Evolutionary conservation across 164 flowering plant genomes (phyloP), one percentile per base, ranked within the genome.

Genomic region (Vitis amurensis): DNA sequence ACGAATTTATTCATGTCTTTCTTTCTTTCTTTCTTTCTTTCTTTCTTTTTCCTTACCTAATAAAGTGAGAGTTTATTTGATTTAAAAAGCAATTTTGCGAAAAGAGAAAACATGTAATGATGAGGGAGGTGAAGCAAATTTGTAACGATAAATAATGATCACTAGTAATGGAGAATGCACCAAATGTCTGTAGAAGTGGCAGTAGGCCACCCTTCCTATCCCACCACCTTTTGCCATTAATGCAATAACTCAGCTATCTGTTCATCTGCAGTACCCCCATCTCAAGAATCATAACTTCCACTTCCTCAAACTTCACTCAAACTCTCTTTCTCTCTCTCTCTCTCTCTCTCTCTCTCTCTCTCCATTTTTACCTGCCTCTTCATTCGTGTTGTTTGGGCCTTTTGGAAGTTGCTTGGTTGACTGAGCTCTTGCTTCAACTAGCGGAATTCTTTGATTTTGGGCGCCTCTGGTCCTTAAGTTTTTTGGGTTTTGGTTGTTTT

Each of bases 131-230:
- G 44, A 37, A 37, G 44, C 44, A 37, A 37, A 37, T 3, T 37
- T 37, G 44, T 37, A 37, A 37, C 44, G 44, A 37, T 37, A 37
- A 37, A 37, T 37, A 37, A 37, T 37, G 44, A 6, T 3, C 6
- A 37, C 27, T 0, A 0, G 44, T 37, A 37, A 37, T 37, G 44
- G 44, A 37, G 44, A 37, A 37, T 37, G 44, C 44, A 37, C 44
- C 44, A 37, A 37, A 37, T 4, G 44, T 3, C 44, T 37, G 44
- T 30, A 23, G 31, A 61, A 27, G 59, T 70, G 67, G 67, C 61
- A 62, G 71, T 69, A 69, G 71, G 64, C 73, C 73, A 52, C 16
- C 12, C 61, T 14, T 16, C 59, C 29, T 9, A 16, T 3, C 44
- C 59, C 65, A 59, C 74, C 52, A 59, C 65, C 65, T 60, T 66